Base-by-base conservation (phyloP, 495 filamentous ascomycete genomes). In the Sporormia fimetaria region DNA sequence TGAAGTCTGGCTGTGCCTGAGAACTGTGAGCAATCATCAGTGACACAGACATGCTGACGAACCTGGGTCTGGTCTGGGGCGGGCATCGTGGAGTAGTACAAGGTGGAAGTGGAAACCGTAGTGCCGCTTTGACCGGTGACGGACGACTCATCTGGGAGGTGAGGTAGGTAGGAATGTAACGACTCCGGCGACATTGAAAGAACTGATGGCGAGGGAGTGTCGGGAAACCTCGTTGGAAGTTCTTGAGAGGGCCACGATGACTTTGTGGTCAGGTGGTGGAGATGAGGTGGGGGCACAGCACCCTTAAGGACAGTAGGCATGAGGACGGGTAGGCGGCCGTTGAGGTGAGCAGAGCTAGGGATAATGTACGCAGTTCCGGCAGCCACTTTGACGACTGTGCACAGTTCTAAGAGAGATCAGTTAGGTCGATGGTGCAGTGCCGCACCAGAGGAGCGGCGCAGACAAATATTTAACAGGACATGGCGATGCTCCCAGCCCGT, bases 271-370 rank as follows among this genome's bases (percentile, higher is more conserved):
- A 50, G 47, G 33, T 44, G n/a, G n/a, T n/a, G 40, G 12, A 50
- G 47, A 30, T 43, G 47, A 21, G 43, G 49, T 47, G 50, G 50
- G 44, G 50, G 50, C 50, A 53, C 44, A 49, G 50, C 50, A 44
- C 50, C 35, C 40, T 53, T 40, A 30, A 53, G 44, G 40, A 49
- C 39, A 20, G 40, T 40, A 41, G 44, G 40, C 50, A 53, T 53
- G 34, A 41, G 36, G 48, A 40, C 10, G 39, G 33, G 20, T 32
- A 2, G 20, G 23, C 16, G 33, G 40, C 14, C 5, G 38, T 15
- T 9, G 40, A 20, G 25, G 22, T 4, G 17, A 20, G 11, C 3
- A 17, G 20, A 10, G 17, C 20, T 15, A 10, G 14, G n/a, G 32
- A 34, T 14, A n/a, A n/a, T n/a, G n/a, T n/a, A n/a, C n/a, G n/a